phyloP scores from a whole-genome alignment of 805 yeast genomes.

The Saccharomycopsis fibuligera region DNA sequence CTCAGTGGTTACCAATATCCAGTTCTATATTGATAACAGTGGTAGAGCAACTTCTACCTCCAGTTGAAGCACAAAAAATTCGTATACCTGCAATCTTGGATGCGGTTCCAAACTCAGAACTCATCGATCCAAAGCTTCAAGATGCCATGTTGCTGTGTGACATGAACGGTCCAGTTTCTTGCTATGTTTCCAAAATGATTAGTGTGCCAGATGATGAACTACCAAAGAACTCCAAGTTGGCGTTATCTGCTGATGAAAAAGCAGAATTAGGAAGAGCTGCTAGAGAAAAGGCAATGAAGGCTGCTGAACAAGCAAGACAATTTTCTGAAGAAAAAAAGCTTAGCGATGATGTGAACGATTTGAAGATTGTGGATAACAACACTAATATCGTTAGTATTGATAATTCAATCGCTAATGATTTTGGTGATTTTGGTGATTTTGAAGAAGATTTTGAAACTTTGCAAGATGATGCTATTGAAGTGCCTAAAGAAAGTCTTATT shows the following conservation, averaged over 20 bases:
- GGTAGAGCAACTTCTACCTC: conserved; percentile 81
- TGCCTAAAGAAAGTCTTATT: conserved; percentile 57
- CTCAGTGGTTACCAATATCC: conserved; percentile 93
- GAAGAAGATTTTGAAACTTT: conserved; percentile 41
- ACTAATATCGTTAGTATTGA: conserved; percentile 23
- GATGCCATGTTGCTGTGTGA: conserved; percentile 63
- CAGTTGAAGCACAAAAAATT: conserved; percentile 62
- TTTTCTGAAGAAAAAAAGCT: conserved; percentile 29
- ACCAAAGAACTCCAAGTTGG: conserved; percentile 40
- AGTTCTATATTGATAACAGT: conserved; percentile 80
- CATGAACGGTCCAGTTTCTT: conserved; percentile 55
- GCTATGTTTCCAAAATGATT: conserved; percentile 84
- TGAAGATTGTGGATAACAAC: background rate
- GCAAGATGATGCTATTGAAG: conserved; percentile 25
- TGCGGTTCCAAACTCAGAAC: conserved; percentile 44
- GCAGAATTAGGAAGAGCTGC: conserved; percentile 58
- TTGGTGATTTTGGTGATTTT: conserved; percentile 32
- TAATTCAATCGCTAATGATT: conserved; percentile 27
- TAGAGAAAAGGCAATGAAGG: conserved; percentile 60
- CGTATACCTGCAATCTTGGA: conserved; percentile 65
- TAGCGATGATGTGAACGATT: conserved; percentile 7
- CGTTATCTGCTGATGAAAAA: conserved; percentile 43
- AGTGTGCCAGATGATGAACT: conserved; percentile 79
- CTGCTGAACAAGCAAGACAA: conserved; percentile 29
- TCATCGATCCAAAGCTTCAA: conserved; percentile 43